Conservation (phyloP, 768 basidiomycete genomes). For the Boletus huronensis region DNA sequence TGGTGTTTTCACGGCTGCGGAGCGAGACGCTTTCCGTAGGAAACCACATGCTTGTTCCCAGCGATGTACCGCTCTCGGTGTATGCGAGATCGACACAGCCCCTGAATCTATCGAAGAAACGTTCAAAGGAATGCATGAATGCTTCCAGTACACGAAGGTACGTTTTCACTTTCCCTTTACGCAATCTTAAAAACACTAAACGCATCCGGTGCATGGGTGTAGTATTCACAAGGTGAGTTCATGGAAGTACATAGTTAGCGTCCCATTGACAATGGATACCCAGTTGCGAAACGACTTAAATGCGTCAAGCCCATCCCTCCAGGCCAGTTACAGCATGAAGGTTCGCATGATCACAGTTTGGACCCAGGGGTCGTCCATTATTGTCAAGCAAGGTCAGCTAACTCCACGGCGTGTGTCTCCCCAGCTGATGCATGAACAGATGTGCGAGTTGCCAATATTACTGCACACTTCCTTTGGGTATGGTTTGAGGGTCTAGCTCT, state of each 20-base stretch:
- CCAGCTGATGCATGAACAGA: constrained; percentile 26
- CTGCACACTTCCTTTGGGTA: constrained; percentile 53
- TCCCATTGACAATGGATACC: background rate
- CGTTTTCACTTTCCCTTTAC: background rate
- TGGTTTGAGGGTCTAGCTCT: background rate
- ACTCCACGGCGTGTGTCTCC: background rate
- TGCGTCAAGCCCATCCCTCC: constrained; percentile 48
- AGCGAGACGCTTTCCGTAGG: background rate
- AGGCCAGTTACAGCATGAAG: constrained; percentile 41
- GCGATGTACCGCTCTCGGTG: constrained; percentile 44
- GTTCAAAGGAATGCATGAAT: constrained; percentile 56
- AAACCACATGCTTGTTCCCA: constrained; percentile 49
- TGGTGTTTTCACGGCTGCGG: constrained; percentile 1
- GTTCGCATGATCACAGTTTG: constrained; percentile 45
- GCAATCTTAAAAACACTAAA: background rate
- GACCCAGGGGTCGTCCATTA: constrained; percentile 46
- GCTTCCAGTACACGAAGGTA: constrained; percentile 63
- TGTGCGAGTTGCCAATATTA: constrained; percentile 56
- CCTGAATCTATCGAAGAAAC: constrained; percentile 59
- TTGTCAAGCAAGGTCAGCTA: constrained; percentile 44
- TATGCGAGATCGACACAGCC: constrained; percentile 53
- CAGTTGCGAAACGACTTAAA: constrained; percentile 49
- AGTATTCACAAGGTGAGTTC: constrained; percentile 53
- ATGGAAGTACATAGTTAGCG: background rate
- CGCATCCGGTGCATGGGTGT: background rate